Base-by-base conservation (phyloP, 805 yeast genomes). In the Spathaspora passalidarum region DNA sequence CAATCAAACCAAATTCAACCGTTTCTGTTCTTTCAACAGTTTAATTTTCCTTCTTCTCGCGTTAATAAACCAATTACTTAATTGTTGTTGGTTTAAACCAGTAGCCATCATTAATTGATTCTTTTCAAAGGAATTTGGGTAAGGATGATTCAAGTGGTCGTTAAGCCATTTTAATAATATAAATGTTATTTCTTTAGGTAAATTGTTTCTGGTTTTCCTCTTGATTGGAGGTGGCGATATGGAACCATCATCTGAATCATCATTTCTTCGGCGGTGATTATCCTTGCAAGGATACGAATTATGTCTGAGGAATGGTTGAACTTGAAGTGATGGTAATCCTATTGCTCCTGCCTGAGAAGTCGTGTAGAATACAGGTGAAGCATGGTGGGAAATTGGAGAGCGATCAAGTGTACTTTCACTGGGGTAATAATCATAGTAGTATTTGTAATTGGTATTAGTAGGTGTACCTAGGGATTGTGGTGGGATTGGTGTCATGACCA, bases 1-100 rank as follows among this genome's bases (percentile, higher is more conserved):
- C 21, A 36, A 7, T 38, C 26, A 35, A 35, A 26, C 29, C 20
- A 49, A 50, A 41, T 44, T 51, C 21, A 55, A 43, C 14, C 54
- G 38, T 37, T 57, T 56, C 46, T 65, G 67, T 50, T 76, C 77
- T 54, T 76, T 72, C 49, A 79, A 63, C 38, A 62, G 56, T 58
- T 75, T 78, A 43, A 88, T 77, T 58, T 86, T 81, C 54, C 96
- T 72, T 56, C 96, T 74, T 55, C 96, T 78, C 16, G 92, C 95
- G 60, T 88, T 88, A 58, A 88, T 88, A 57, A 88, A 88, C 96
- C 96, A 88, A 60, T 88, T 88, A 53, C 86, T 78, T 49, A 88
- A 74, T 63, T 88, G 96, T 49, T 86, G 88, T 63, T 84, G 81
- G 51, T 88, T 85, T 59, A 88, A 73, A 0, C 94, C 92, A 0